Base-by-base conservation (phyloP, 2,329 filamentous ascomycete genomes). In the Diaporthe vexans region DNA sequence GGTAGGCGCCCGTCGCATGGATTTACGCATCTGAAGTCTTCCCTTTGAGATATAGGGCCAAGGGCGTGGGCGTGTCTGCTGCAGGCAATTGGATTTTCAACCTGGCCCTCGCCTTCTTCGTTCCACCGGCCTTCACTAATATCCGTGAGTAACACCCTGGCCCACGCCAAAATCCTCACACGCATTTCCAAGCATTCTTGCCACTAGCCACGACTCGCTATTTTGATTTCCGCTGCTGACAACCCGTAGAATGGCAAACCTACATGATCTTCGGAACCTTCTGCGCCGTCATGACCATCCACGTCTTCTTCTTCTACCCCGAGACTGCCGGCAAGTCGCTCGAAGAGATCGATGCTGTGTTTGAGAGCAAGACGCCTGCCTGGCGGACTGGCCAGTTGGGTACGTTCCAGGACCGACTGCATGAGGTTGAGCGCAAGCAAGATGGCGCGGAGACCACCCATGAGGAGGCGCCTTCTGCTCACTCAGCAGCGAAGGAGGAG, bases 241-340 rank as follows among this genome's bases (percentile, higher is more conserved):
- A 19, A 10, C 0, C 9, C 2, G 3, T 37, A 54, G 59, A 83
- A 59, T 90, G 88, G 88, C 81, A 85, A 79, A 85, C 86, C 0
- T 90, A 89, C 77, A 83, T 88, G 72, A 78, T 89, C 24, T 89
- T 89, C 72, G 87, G 84, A 52, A 82, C 88, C n/a, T 88, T 89
- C 80, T 88, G 86, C 77, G 82, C 83, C n/a, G 77, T 81, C 51
- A 88, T 88, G 81, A 86, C 88, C 72, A 78, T 87, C 70, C 87
- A 89, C 77, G 85, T 86, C 37, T 86, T 87, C 79, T 90, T 91
- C 77, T 77, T 86, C 65, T 91, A 90, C 81, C 89, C 89, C 0
- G 89, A 91, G 80, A 91, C 88, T 0, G 84, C 85, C 33, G 86
- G 87, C 70, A 89, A 89, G 82, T 86, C 86, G 0, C 83, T 90